Base-by-base conservation (phyloP, 345 rosid genomes). In the Aquilaria yunnanensis region DNA sequence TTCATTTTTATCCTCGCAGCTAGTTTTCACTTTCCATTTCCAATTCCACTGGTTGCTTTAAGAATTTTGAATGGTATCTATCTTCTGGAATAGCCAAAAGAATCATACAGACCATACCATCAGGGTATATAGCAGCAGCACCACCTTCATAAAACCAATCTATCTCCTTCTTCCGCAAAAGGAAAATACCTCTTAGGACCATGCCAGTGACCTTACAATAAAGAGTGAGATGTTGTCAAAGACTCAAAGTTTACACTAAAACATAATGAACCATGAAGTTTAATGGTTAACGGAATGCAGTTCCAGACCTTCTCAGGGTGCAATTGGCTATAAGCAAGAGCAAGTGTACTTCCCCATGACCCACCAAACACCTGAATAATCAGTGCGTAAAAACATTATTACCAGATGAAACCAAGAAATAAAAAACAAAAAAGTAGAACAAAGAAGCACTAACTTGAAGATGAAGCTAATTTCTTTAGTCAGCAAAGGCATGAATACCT, bases 101-200 rank as follows among this genome's bases (percentile, higher is more conserved):
- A 67, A 29, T 11, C 50, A 32, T 16, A 64, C n/a, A 30, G 14
- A 63, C 12, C 80, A 62, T 84, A 93, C 98, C 98, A 67, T 93
- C 96, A 61, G 97, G 98, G 67, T 49, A 90, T 68, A 93, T 86
- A 70, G 96, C 92, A 74, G 97, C 89, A 69, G 96, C 98, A 72
- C 90, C 95, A 69, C 98, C 96, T 63, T 88, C 86, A 23, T 93
- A 93, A 82, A 93, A 93, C 98, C 98, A 93, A 72, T 86, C 95
- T 64, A 93, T 85, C 85, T 93, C 97, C 76, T 93, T 90, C 81
- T 88, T 90, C 37, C 92, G 82, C 75, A 93, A 62, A 74, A 93
- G 80, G 78, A 93, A 90, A 53, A 93, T 90, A 41, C 97, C 98
- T 74, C 97, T 82, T 33, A 90, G 92, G 45, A 88, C 96, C 81